Base-by-base conservation (phyloP, 2,329 filamentous ascomycete genomes). In the Alternaria incomplexa region DNA sequence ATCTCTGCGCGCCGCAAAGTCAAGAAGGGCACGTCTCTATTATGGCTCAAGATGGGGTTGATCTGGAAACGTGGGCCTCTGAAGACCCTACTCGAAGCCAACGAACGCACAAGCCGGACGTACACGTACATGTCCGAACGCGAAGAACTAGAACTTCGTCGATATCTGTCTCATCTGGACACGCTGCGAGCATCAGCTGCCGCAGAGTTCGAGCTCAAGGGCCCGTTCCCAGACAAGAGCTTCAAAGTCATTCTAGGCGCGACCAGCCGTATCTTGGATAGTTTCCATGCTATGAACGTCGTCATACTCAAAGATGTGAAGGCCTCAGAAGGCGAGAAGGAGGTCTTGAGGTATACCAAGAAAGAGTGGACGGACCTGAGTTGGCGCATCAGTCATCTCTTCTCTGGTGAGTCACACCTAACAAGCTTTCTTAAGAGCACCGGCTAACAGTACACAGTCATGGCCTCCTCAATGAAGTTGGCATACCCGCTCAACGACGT, bases 61-160 rank as follows among this genome's bases (percentile, higher is more conserved):
- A 94, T 98, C 68, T 99, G 96, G 96, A 97, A 95, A 81, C 89
- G 94, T 47, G 95, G 96, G 9, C 96, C 96, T 0, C 83, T 99
- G 23, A 90, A 91, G 5, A 88, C 90, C 7, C 85, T 97, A 13
- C 76, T 85, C 3, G 81, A 81, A 9, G 65, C 64, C 65, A 73
- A 68, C 73, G 83, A 58, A 9, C 60, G 67, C 36, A 32, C 53
- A 17, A 58, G 63, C 45, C 63, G 57, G 20, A 58, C 63, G 6
- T 56, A 68, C n/a, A 88, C 89, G 6, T 98, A 97, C 78, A 93
- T 97, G 87, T 90, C 90, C 65, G 87, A 93, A n/a, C 88, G 90
- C 36, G 96, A 98, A 80, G 94, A 97, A 77, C 88, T 91, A 5
- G 91, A 93, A 45, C 86, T 99, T 57, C 93, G 97, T 74, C 89